Evolutionary conservation across 2,329 filamentous ascomycete genomes (phyloP).

Genomic region (Coniochaeta sp.): DNA sequence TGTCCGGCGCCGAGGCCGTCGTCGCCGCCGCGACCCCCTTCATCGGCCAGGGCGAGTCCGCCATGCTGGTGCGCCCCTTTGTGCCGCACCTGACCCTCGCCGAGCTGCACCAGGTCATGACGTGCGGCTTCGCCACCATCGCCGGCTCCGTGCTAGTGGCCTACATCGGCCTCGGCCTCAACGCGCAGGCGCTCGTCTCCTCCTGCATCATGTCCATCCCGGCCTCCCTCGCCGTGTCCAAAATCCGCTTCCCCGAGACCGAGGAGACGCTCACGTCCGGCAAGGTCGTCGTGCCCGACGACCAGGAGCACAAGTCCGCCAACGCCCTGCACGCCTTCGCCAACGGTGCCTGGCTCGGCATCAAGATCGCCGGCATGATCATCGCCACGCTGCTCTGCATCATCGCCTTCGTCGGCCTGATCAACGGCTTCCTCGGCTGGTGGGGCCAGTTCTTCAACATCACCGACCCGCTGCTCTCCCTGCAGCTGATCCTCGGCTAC

Average conservation of each 20-base stretch:
- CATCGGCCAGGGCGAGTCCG: constrained; percentile 89
- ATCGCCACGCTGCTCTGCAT: constrained; percentile 74
- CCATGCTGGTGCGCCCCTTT: constrained; percentile 86
- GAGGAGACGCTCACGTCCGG: constrained; percentile 82
- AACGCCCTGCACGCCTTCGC: constrained; percentile 82
- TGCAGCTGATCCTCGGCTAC: constrained; percentile 72
- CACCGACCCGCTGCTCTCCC: constrained; percentile 59
- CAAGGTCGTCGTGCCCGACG: constrained; percentile 71
- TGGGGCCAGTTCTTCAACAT: constrained; percentile 76
- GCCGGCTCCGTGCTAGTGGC: constrained; percentile 80
- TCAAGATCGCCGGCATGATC: constrained; percentile 84
- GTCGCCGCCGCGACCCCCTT: constrained; percentile 90
- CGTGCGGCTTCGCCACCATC: constrained; percentile 87
- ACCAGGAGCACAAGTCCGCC: constrained; percentile 67
- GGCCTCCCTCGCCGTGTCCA: constrained; percentile 80
- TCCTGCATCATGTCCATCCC: constrained; percentile 96
- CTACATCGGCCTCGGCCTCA: constrained; percentile 78
- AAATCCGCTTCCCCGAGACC: constrained; percentile 81
- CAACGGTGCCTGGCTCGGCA: constrained; percentile 76
- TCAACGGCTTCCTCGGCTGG: constrained; percentile 75
- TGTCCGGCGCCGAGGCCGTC: constrained; percentile 88
- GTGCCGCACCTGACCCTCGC: constrained; percentile 78
- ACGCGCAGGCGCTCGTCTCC: constrained; percentile 77
- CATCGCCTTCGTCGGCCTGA: constrained; percentile 65
- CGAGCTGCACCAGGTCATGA: constrained; percentile 90